These are phyloP conservation scores for Claviceps digitariae DNA, from an alignment of 2,329 filamentous ascomycete genomes.

Conservation along the genomic window DNA sequence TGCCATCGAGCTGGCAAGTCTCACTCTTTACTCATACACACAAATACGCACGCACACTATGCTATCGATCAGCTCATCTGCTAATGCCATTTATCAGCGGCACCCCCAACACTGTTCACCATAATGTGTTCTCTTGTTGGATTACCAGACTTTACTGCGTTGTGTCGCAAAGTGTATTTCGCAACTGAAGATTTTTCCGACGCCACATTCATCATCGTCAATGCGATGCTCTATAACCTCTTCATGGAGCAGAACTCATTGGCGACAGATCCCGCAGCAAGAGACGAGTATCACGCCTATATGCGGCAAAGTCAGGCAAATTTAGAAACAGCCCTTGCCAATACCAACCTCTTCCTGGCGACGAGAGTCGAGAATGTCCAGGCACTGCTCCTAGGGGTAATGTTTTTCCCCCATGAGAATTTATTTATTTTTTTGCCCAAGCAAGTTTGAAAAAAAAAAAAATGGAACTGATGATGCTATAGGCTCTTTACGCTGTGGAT, in stretches of 20 bases:
- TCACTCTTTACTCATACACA: not conserved
- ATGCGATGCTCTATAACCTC: conserved; percentile 34
- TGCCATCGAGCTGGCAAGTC: not conserved
- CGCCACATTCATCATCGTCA: conserved; percentile 36
- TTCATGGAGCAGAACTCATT: conserved; percentile 31
- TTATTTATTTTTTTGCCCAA: not conserved
- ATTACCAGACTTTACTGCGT: conserved; percentile 33
- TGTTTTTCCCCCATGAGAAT: not conserved
- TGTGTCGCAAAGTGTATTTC: conserved; percentile 38
- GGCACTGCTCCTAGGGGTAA: conserved; percentile 44
- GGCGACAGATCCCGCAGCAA: conserved; percentile 17
- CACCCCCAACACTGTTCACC: conserved; percentile 34
- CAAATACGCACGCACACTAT: not conserved
- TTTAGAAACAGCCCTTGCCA: conserved; percentile 34
- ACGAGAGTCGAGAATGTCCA: conserved; percentile 41
- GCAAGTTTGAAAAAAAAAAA: not conserved
- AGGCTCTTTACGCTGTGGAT: conserved; percentile 50
- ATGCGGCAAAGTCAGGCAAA: conserved; percentile 31
- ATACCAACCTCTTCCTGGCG: conserved; percentile 42
- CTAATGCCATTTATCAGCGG: conserved; percentile 18
- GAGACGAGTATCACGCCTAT: conserved; percentile 24
- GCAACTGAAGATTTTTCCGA: conserved; percentile 36
- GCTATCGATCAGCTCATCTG: not conserved
- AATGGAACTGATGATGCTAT: not conserved
- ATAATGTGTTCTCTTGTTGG: conserved; percentile 36